Evolutionary conservation across 495 filamentous ascomycete species (phyloP), one percentile per base, ranked within the genome.

Genomic region (Friedmanniomyces endolithicus): DNA sequence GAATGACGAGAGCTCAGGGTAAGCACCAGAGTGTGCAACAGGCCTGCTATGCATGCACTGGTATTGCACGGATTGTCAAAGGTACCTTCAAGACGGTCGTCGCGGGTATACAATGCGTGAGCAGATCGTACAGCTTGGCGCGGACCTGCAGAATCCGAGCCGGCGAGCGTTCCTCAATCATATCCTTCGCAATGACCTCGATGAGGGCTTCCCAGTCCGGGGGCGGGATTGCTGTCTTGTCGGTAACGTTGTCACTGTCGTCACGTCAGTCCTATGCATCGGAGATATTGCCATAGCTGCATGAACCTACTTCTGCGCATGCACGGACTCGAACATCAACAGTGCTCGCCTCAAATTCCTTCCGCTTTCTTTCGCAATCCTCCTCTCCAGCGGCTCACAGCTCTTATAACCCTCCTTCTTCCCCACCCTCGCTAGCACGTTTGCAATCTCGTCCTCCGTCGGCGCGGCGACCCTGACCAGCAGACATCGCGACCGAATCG

Each of bases 151-250:
- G 72, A 54, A 98, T 85, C 27, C 84, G 76, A 39, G 85, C 82
- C 2, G 94, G 90, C 40, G 88, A 87, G 65, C 90, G 88, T 68
- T 97, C 90, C 29, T 81, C 83, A 60, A 95, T 77, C 53, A 98
- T 94, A 59, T 97, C 89, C 64, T 85, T 83, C 22, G 94, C 89
- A 43, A 92, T 84, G 65, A 94, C 78, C 24, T 75, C 69, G 61
- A 98, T 88, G 27, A 98, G 76, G 0, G 85, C 86, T 64, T 98
- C 92, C 86, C 92, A 98, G 63, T 98, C 92, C 6, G 92, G 88
- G 0, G 89, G 90, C 23, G 92, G 92, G 37, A 98, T 94, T 1
- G 80, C 81, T 4, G 88, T 95, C 45, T 74, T 80, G 47, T 95
- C 90, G 25, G 82, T 86, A 34, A 97, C 81, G 72, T 86, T 90